Base-by-base conservation (phyloP, 129 eudicot genomes). In the Dittrichia graveolens region DNA sequence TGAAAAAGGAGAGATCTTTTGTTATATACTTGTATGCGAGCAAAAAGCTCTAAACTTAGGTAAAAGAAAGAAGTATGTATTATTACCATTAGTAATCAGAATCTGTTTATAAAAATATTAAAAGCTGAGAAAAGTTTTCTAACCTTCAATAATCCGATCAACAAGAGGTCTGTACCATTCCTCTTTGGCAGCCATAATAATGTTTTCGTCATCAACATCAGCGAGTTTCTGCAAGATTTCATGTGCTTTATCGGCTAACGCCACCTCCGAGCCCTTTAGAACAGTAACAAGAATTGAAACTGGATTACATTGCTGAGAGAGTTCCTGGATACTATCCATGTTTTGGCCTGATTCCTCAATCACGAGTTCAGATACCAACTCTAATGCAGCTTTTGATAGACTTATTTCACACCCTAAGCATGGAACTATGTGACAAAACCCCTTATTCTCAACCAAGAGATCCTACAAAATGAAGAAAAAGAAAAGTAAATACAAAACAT, bases 91-190 rank as follows among this genome's bases (percentile, higher is more conserved):
- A 24, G 31, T 24, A 24, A 24, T 24, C 35, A 55, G 19, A 3
- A 60, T 35, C 12, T 13, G 8, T 1, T n/a, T n/a, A 38, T 38
- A 5, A 15, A 5, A 39, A 61, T 14, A 39, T 39, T 39, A 39
- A 39, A 61, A 24, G 39, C 18, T 61, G 69, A 47, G 1, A 16
- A 31, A 16, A 16, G 61, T 54, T 47, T 39, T 42, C 87, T 74
- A 52, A 88, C 94, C 94, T 82, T 84, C 81, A 58, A 82, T 42
- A 11, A 80, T 43, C 44, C 64, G 61, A 63, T 78, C 67, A 10
- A 79, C 65, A 50, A 88, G 77, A 71, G 94, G 94, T 78, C 37
- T 61, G 58, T 79, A 88, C 90, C 94, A 88, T 65, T 81, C 80
- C 67, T 64, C 79, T 76, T 75, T 76, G 44, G 90, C 94, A 62